Percentiles rank a stretch among this genome's conserved stretches.
Conservation (phyloP, 1,284 basidiomycete species). For the Ceratobasidium sp. region DNA sequence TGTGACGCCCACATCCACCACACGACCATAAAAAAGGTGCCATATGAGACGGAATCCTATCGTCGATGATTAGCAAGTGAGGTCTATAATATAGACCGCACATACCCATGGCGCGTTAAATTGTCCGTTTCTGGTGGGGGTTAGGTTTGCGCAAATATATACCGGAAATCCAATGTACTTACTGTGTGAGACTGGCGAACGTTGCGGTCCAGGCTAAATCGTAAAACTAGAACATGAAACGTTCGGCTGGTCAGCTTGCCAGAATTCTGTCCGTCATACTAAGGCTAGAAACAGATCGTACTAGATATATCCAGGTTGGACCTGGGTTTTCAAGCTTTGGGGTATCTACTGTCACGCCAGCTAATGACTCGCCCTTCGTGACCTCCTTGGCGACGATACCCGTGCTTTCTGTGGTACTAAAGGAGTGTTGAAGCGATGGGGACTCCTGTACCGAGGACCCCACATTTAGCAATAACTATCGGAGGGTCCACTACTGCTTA, state of each 20-base stretch:
- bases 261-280: no score
- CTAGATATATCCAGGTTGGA: slow-evolving; percentile 29
- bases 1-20: slow-evolving; percentile 36
- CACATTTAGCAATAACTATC: no score
- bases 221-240: slow-evolving; percentile 18
- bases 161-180: not conserved
- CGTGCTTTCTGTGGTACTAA: no score
- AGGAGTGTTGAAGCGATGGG: no score
- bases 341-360: not conserved
- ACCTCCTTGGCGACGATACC: no score
- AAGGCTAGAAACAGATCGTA: not conserved
- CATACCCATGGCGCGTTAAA: slow-evolving; percentile 33
- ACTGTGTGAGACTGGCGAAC: slow-evolving; percentile 30
- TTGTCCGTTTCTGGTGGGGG: slow-evolving; percentile 7
- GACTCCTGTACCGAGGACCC: no score
- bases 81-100: not conserved
- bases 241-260: no score
- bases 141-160: not conserved
- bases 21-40: slow-evolving; percentile 14
- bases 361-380: no score
- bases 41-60: slow-evolving; percentile 29
- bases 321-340: slow-evolving; percentile 20
- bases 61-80: not conserved
- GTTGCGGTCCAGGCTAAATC: slow-evolving; percentile 42
- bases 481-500: not conserved